Evolutionary conservation across 495 filamentous ascomycete species (phyloP).

Genomic region (Parathielavia hyrcaniae): DNA sequence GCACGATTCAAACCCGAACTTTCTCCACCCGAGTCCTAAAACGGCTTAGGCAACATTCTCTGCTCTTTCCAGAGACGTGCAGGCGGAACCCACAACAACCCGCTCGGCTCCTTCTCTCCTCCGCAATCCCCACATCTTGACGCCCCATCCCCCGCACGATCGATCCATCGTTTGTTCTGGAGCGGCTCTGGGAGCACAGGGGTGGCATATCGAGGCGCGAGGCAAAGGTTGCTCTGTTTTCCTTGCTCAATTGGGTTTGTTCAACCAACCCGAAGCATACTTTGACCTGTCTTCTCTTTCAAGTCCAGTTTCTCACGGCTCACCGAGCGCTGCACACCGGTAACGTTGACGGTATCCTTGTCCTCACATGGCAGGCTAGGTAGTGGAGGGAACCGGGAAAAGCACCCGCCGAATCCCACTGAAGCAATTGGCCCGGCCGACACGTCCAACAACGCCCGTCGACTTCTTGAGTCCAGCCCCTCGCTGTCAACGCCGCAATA

Average conservation of each 20-base stretch:
- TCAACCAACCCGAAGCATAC: not conserved
- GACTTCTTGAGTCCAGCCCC: not conserved
- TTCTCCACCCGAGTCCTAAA: too few relatives aligned
- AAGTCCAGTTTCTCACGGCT: not conserved
- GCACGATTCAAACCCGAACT: too few relatives aligned
- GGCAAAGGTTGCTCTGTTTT: not conserved
- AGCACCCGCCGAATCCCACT: not conserved
- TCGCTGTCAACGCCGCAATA: not conserved
- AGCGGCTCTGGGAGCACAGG: not conserved
- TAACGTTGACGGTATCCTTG: too few relatives aligned
- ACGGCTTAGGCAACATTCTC: not conserved
- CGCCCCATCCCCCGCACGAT: conserved; percentile 1
- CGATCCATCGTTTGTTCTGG: not conserved
- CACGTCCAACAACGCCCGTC: not conserved
- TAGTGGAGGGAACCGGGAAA: not conserved
- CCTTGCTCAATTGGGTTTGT: not conserved
- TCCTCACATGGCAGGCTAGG: conserved; percentile 1
- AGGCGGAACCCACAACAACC: not conserved
- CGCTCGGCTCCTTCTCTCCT: conserved; percentile 2
- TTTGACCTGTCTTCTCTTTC: not conserved
- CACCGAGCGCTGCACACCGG: not conserved
- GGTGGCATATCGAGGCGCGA: not conserved
- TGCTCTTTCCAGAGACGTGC: not conserved
- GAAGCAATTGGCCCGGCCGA: conserved; percentile 1
- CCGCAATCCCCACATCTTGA: conserved; percentile 1